These are phyloP conservation scores for Penicillium flavigenum DNA, from an alignment of 495 filamentous ascomycete genomes.

Conservation along the genomic window DNA sequence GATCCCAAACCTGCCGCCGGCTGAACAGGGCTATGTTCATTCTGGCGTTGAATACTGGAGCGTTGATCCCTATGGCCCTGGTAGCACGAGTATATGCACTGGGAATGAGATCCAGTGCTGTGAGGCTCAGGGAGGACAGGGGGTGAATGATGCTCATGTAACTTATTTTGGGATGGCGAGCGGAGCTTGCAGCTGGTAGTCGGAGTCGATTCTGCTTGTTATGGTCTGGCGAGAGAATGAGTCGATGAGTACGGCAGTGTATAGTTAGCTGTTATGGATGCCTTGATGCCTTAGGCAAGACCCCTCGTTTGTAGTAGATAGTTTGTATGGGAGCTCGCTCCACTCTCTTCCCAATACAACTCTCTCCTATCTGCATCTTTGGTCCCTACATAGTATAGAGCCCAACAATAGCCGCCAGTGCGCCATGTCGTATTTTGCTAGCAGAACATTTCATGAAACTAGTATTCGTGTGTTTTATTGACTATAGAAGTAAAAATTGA, in stretches of 20 bases:
- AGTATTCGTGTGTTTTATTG: too few species aligned
- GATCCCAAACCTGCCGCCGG: neutral
- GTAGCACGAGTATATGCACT: neutral
- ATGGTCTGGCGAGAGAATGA: neutral
- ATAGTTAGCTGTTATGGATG: too few species aligned
- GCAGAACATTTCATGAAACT: too few species aligned
- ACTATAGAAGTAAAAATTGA: too few species aligned
- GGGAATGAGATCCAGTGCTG: neutral
- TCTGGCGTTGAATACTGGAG: neutral
- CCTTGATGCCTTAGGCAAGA: too few species aligned
- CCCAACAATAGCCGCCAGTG: too few species aligned
- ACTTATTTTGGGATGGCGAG: neutral
- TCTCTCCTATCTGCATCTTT: too few species aligned
- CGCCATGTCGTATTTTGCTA: too few species aligned
- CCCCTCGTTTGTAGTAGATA: too few species aligned
- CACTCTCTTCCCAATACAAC: too few species aligned
- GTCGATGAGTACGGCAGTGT: neutral
- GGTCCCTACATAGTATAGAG: too few species aligned
- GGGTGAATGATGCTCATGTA: neutral
- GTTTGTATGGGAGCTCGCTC: too few species aligned
- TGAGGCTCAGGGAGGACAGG: neutral
- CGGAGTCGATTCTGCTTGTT: neutral
- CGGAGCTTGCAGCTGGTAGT: neutral
- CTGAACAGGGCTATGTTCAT: neutral
- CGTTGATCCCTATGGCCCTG: neutral